Base-by-base conservation (phyloP, 352 stramenopile species). In the Globisporangium spinosum region DNA sequence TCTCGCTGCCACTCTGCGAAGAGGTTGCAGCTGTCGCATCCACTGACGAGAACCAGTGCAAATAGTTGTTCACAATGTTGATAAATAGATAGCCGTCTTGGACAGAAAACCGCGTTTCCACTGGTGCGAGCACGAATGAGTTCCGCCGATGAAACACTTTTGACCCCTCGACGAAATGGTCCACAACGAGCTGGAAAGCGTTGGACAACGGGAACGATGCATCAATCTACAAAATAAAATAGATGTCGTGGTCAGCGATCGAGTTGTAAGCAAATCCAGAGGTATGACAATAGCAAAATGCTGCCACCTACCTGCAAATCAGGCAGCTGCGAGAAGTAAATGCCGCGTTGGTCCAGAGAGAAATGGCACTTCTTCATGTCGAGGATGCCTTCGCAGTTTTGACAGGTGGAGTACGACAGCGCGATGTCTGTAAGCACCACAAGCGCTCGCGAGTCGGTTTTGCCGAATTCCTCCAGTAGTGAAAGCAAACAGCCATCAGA, bases 251-350 rank as follows among this genome's bases (percentile, higher is more conserved):
- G 32, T 15, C 0, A 27, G n/a, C 1, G 35, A 1, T 6, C 29
- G 20, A 22, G 22, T 12, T 2, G 15, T 45, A n/a, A 65, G 0
- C 4, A 12, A 58, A 9, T 0, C 2, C 4, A 61, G 9, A 17
- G 3, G 65, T 20, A 51, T 35, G 27, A 29, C 13, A 2, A 65
- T 2, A 6, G 29, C 7, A n/a, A 65, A 45, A 38, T 38, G 27
- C 9, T 47, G 35, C 10, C 25, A 55, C 57, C 38, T 79, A 91
- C 85, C 83, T 95, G 83, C 9, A 94, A 74, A 65, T 94, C 85
- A 62, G 89, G 89, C 29, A 96, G 76, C 59, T 93, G 85, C 1
- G 89, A 94, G 66, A 96, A 94, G 65, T 93, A 96, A 23, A 96
- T 70, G 1, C 89, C 89, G 47, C 82, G 83, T 32, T 93, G 85